Evolutionary conservation across 192 early-diverging fungal genomes (phyloP).

Genomic region (Backusella westeae): DNA sequence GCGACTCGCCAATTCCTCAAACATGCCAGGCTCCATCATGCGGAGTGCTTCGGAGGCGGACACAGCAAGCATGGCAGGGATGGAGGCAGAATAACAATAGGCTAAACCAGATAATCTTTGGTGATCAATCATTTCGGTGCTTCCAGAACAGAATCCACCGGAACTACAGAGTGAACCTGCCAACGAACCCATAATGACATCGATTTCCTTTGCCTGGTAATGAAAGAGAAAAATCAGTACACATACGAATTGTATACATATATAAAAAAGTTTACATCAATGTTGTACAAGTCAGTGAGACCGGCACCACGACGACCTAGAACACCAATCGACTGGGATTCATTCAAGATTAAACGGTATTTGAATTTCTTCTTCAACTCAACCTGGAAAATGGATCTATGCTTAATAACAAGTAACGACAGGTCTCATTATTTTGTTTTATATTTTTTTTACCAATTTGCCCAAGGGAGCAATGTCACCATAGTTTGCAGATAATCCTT

Average conservation of each 20-base stretch:
- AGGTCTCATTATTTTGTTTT: background rate
- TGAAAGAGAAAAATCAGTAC: background rate
- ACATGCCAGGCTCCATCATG: conserved; percentile 46
- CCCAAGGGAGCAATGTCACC: conserved; percentile 87
- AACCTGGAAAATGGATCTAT: conserved; percentile 22
- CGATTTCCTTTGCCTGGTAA: conserved; percentile 63
- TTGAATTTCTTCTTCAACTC: conserved; percentile 95
- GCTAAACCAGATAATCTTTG: conserved; percentile 86
- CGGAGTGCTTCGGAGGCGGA: conserved; percentile 84
- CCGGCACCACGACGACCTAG: conserved; percentile 85
- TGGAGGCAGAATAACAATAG: conserved; percentile 92
- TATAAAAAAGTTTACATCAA: conserved; percentile 22
- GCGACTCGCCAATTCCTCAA: conserved; percentile 65
- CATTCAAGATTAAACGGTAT: conserved; percentile 94
- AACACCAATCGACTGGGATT: conserved; percentile 87
- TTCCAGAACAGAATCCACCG: conserved; percentile 93
- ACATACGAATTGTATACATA: background rate
- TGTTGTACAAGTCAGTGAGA: conserved; percentile 77
- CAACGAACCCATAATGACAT: conserved; percentile 88
- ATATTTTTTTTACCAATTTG: conserved; percentile 39
- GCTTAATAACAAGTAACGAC: background rate
- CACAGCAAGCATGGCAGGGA: conserved; percentile 91
- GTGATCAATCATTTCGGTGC: conserved; percentile 86
- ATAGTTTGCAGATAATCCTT: conserved; percentile 86
- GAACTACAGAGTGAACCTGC: conserved; percentile 73